A percentile compares a stretch with the other conserved stretches of the same genome.
phyloP scores from a whole-genome alignment of 2,329 filamentous ascomycete genomes.

The Aspergillus phoenicis region DNA sequence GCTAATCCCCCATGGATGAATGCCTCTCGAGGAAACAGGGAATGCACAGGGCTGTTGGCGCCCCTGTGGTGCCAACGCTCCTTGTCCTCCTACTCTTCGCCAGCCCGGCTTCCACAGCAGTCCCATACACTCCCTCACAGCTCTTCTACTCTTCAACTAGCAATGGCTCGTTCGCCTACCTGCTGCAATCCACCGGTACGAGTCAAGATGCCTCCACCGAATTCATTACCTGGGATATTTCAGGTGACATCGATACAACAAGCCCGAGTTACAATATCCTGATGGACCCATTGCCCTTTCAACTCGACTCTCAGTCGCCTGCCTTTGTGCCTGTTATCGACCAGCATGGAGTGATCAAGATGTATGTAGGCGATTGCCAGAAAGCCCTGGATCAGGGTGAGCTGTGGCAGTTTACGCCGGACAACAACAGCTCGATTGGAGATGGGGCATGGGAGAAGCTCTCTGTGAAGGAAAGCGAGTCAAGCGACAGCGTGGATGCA shows the following conservation, averaged over 20 bases:
- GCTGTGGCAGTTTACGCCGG: conserved; percentile 69
- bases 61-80: conserved; percentile 16
- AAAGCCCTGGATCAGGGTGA: conserved; percentile 52
- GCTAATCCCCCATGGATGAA: conserved; percentile 22
- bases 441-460: conserved; percentile 60
- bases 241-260: conserved; percentile 56
- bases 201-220: conserved; percentile 51
- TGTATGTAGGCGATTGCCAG: conserved; percentile 74
- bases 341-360: conserved; percentile 67
- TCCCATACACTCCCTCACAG: conserved; percentile 78
- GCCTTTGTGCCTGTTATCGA: conserved; percentile 72
- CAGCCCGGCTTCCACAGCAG: conserved; percentile 38
- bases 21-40: conserved; percentile 13
- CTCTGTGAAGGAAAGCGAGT: conserved; percentile 35
- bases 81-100: conserved; percentile 27
- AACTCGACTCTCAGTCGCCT: conserved; percentile 51
- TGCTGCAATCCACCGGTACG: conserved; percentile 63
- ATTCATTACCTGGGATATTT: conserved; percentile 68
- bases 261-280: conserved; percentile 38
- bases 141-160: conserved; percentile 61
- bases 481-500: conserved; percentile 40
- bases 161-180: conserved; percentile 64
- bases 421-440: conserved; percentile 43
- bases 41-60: conserved; percentile 19
- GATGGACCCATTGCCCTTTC: conserved; percentile 31